These are phyloP conservation scores for Kodamaea sp. DNA, from an alignment of 1,139 yeast genomes.

Conservation along the genomic window DNA sequence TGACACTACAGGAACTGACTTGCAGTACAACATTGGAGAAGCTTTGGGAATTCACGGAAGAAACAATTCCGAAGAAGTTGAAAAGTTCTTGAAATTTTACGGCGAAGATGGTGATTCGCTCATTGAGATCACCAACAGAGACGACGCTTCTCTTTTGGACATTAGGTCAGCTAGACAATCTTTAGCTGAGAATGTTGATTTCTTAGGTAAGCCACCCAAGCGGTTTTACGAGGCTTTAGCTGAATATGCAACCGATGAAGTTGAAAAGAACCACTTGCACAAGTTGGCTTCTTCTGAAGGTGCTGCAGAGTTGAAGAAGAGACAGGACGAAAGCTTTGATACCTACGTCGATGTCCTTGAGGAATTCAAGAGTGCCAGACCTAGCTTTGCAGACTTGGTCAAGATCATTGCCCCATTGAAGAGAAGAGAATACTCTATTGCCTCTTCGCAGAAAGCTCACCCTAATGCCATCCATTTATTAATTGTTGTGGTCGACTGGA, in stretches of 20 bases:
- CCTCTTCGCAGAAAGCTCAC: conserved; percentile 91
- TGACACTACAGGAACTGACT: conserved; percentile 86
- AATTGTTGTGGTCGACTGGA: conserved; percentile 97
- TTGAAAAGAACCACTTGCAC: conserved; percentile 62
- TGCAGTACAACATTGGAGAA: conserved; percentile 92
- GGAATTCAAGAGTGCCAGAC: conserved; percentile 82
- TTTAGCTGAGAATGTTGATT: conserved; percentile 75
- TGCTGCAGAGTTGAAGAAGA: conserved; percentile 80
- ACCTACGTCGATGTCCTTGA: conserved; percentile 81
- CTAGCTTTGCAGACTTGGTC: conserved; percentile 70
- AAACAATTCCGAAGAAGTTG: conserved; percentile 66
- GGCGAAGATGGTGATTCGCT: conserved; percentile 69
- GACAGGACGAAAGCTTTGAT: conserved; percentile 81
- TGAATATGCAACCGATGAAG: conserved; percentile 67
- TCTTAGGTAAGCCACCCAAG: conserved; percentile 95
- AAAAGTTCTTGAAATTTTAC: conserved; percentile 67
- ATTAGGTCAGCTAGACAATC: conserved; percentile 82
- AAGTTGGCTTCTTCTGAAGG: conserved; percentile 77
- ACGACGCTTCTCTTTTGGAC: conserved; percentile 58
- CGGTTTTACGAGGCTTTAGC: conserved; percentile 86
- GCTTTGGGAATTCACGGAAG: conserved; percentile 96
- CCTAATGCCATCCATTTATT: conserved; percentile 88
- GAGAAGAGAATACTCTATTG: conserved; percentile 98
- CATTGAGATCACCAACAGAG: conserved; percentile 73
- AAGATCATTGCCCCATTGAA: conserved; percentile 81